These are phyloP conservation scores for Globisporangium sylvaticum DNA, from an alignment of 352 stramenopile genomes.

Conservation along the genomic window DNA sequence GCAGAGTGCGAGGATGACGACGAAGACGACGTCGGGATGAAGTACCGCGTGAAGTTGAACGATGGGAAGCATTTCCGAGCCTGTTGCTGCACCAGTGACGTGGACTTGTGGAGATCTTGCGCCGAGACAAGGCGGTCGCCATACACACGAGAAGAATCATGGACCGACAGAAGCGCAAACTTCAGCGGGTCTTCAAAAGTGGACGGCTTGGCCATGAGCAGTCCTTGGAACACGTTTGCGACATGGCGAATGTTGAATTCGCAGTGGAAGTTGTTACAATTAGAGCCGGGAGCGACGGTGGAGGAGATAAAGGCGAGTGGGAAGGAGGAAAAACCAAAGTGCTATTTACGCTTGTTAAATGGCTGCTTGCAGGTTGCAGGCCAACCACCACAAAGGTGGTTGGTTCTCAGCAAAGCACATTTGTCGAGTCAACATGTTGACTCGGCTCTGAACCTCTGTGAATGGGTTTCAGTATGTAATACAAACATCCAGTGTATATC, in stretches of 20 bases:
- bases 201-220: constrained; percentile 86
- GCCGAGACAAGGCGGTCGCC: constrained; percentile 89
- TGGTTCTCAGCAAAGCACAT: too few species aligned
- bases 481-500: too few species aligned
- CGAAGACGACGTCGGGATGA: constrained; percentile 47
- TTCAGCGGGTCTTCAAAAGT: constrained; percentile 87
- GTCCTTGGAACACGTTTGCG: constrained; percentile 92
- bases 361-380: too few species aligned
- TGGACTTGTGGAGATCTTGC: constrained; percentile 86
- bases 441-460: too few species aligned
- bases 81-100: constrained; percentile 83
- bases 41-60: constrained; percentile 90
- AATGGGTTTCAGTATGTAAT: too few species aligned
- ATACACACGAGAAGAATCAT: constrained; percentile 95
- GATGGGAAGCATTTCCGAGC: constrained; percentile 91
- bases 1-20: constrained; percentile 15
- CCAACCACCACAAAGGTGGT: too few species aligned
- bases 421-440: too few species aligned
- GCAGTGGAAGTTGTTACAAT: constrained; percentile 99
- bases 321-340: too few species aligned
- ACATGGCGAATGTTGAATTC: constrained; percentile 97
- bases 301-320: too few species aligned
- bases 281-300: too few species aligned
- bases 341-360: too few species aligned
- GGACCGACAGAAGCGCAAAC: constrained; percentile 93